phyloP scores from a whole-genome alignment of 257 asterid species.

The Nyctanthes arbortristis region DNA sequence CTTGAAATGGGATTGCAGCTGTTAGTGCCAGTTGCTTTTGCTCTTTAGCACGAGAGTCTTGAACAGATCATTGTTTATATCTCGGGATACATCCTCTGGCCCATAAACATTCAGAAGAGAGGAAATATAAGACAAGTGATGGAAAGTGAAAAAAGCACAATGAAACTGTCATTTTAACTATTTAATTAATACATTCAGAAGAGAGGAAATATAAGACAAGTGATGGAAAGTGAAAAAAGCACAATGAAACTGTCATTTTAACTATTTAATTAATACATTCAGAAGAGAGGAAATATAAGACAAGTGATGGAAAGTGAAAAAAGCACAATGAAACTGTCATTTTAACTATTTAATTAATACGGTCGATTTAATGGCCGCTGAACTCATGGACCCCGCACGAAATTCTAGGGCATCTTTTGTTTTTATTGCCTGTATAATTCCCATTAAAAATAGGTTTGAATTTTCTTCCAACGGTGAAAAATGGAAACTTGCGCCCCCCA shows the following conservation, averaged over 20 bases:
- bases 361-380: constrained; percentile 12
- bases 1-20: too few relatives aligned
- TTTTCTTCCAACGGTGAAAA: not conserved
- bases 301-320: not conserved
- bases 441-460: not conserved
- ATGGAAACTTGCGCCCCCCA: too few relatives aligned
- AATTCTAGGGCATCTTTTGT: not conserved
- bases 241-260: too few relatives aligned
- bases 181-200: too few relatives aligned
- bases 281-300: not conserved
- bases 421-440: not conserved
- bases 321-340: not conserved
- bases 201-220: not conserved
- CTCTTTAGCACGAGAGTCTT: too few relatives aligned
- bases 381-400: not conserved
- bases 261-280: too few relatives aligned
- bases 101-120: not conserved
- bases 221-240: not conserved
- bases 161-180: too few relatives aligned
- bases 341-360: not conserved
- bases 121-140: not conserved
- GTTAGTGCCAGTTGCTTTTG: too few relatives aligned
- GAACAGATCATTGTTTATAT: too few relatives aligned
- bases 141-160: not conserved
- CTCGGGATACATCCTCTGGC: not conserved